Conservation (phyloP, 2,329 filamentous ascomycete genomes). For the Nigrograna mackinnonii region DNA sequence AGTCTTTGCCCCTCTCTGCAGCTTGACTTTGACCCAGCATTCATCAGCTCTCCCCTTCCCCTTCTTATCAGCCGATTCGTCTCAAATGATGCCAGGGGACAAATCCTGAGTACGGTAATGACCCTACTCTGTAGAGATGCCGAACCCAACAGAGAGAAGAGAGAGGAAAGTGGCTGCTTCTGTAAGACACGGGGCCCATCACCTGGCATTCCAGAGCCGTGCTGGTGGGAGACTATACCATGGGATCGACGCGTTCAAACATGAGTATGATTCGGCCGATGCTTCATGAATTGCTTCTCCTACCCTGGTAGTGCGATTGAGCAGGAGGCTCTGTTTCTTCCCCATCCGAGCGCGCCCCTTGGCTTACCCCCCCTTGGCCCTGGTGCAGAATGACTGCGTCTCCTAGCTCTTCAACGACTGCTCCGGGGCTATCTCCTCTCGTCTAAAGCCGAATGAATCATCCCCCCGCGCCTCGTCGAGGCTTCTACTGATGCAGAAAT, state of each 20-base stretch:
- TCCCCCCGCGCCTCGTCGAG: too few relatives aligned
- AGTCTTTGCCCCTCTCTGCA: slow-evolving; percentile 13
- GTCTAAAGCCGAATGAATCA: too few relatives aligned
- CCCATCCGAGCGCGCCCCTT: slow-evolving; percentile 34
- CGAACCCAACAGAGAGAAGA: too few relatives aligned
- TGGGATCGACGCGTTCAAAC: slow-evolving; percentile 24
- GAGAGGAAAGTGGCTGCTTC: slow-evolving; percentile 14
- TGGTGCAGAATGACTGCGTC: slow-evolving; percentile 18
- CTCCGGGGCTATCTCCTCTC: too few relatives aligned
- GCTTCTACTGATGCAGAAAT: too few relatives aligned
- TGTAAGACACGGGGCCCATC: slow-evolving; percentile 27
- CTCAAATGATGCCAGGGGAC: too few relatives aligned
- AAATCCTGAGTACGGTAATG: too few relatives aligned
- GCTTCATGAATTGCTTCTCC: slow-evolving; percentile 13
- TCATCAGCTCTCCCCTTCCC: too few relatives aligned
- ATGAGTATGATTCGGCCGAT: slow-evolving; percentile 20
- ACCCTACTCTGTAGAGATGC: too few relatives aligned
- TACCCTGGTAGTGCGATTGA: slow-evolving; percentile 10
- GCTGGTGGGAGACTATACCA: slow-evolving; percentile 21
- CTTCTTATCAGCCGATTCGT: too few relatives aligned
- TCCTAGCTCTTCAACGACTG: too few relatives aligned
- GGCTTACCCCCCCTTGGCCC: slow-evolving; percentile 24
- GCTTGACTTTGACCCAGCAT: too few relatives aligned
- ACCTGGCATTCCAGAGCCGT: slow-evolving; percentile 35
- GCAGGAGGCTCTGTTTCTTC: slow-evolving; percentile 34